phyloP scores from a whole-genome alignment of 495 filamentous ascomycete genomes.

The Podospora conica region DNA sequence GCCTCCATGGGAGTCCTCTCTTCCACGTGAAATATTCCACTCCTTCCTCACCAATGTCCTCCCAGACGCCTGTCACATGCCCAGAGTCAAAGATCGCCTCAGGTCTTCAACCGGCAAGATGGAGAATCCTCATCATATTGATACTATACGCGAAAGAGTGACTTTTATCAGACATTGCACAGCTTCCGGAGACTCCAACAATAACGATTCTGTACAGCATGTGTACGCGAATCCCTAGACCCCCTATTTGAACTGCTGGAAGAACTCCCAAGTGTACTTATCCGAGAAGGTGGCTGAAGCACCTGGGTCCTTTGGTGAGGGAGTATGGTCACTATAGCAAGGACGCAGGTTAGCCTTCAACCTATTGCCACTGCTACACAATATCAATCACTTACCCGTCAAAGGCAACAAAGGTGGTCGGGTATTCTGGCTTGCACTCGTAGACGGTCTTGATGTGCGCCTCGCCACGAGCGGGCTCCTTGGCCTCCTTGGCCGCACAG shows the following conservation, averaged over 20 bases:
- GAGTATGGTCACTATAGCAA: slow-evolving; percentile 9
- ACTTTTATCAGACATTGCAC: no score
- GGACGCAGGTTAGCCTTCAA: neutral
- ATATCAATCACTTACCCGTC: slow-evolving; percentile 4
- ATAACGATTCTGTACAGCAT: no score
- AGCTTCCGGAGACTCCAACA: no score
- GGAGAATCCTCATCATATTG: no score
- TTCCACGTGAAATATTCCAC: no score
- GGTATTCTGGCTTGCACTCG: slow-evolving; percentile 20
- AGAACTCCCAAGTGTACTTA: slow-evolving; percentile 23
- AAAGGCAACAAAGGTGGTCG: slow-evolving; percentile 20
- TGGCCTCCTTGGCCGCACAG: slow-evolving; percentile 18
- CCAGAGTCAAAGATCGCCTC: no score
- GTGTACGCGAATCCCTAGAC: no score
- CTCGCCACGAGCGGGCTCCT: slow-evolving; percentile 15
- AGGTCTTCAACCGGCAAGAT: no score
- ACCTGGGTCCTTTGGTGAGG: slow-evolving; percentile 14
- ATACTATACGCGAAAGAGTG: no score
- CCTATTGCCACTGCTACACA: neutral
- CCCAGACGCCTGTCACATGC: no score
- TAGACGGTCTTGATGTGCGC: slow-evolving; percentile 21
- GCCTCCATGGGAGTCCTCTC: no score
- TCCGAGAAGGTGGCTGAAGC: slow-evolving; percentile 15
- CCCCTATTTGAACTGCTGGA: neutral
- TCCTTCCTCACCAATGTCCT: no score